Base-by-base conservation (phyloP, 2,329 filamentous ascomycete genomes). In the Annulohypoxylon truncatum region DNA sequence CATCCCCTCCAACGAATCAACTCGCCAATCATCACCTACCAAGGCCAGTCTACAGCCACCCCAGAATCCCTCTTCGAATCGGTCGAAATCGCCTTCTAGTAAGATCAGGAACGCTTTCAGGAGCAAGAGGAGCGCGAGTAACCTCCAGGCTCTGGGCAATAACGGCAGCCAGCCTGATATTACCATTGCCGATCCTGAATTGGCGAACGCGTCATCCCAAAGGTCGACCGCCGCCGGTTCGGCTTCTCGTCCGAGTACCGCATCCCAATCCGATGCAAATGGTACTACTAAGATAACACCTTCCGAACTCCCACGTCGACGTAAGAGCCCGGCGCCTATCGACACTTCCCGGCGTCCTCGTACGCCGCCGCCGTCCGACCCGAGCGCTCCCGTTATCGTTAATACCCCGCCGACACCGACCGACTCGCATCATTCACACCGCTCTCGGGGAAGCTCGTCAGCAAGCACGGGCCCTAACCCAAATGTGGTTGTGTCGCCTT, bases 21-120 rank as follows among this genome's bases (percentile, higher is more conserved):
- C 67, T 70, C 72, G 50, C 67, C 73, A 44, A 62, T 75, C 47
- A 66, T 80, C 75, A 35, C 69, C 62, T 57, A 77, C 75, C 72
- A 77, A 78, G 52, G 79, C 79, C 47, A 78, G 73, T 64, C 81
- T 82, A 65, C 82, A 77, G 71, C 80, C 78, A 59, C 82, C 81
- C 50, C 75, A 74, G 69, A 80, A 78, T 72, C 80, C 81, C 64
- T 76, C 79, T 47, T 80, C 81, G 67, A 85, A 85, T 71, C 86
- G 91, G 64, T 88, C 88, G 22, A 83, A 87, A 18, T 94, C 93
- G 8, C 91, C 92, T 9, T 88, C 86, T 54, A 87, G 89, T 74
- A 92, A 89, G 74, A 82, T 95, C 66, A 91, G 87, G 77, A 89
- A 90, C 74, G 91, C 90, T 10, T 93, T 96, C 73, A 86, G 81